A percentile compares a stretch with the other conserved stretches of the same genome.
Conservation (phyloP, 495 filamentous ascomycete genomes). For the Podospora pseudopauciseta region DNA sequence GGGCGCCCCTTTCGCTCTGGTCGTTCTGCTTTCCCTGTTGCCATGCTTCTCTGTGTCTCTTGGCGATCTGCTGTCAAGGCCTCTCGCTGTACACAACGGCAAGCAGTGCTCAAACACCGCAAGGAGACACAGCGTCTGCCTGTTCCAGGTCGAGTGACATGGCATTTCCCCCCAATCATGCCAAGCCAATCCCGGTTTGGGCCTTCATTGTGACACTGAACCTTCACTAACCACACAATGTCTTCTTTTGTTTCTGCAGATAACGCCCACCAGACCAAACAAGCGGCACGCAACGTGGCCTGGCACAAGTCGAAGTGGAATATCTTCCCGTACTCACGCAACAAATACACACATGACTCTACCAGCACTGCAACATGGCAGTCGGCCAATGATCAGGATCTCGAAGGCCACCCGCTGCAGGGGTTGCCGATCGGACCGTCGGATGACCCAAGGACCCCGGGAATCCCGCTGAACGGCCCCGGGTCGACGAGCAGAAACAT, state of each 20-base stretch:
- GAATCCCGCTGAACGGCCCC: neutral
- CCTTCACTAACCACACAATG: neutral
- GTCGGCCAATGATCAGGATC: conserved; percentile 3
- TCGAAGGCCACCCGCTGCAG: conserved; percentile 6
- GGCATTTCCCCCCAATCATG: neutral
- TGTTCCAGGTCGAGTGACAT: neutral
- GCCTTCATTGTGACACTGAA: neutral
- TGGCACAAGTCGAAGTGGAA: conserved; percentile 1
- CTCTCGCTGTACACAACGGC: neutral
- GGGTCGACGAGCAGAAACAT: conserved; percentile 6
- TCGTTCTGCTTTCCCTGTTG: neutral
- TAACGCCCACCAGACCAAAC: conserved; percentile 12
- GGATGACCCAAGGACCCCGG: neutral
- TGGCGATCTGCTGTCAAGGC: neutral
- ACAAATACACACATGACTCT: neutral
- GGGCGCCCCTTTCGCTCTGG: neutral
- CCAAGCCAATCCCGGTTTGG: neutral
- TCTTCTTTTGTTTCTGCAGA: conserved; percentile 3
- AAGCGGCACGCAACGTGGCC: conserved; percentile 11
- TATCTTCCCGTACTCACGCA: neutral
- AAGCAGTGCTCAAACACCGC: neutral
- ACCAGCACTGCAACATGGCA: neutral
- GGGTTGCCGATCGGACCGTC: conserved; percentile 6
- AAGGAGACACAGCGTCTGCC: neutral
- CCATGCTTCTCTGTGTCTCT: neutral